A percentile compares a stretch with the other conserved stretches of the same genome.
Conservation (phyloP, 805 yeast species). For the Jamesozyma rosinii region DNA sequence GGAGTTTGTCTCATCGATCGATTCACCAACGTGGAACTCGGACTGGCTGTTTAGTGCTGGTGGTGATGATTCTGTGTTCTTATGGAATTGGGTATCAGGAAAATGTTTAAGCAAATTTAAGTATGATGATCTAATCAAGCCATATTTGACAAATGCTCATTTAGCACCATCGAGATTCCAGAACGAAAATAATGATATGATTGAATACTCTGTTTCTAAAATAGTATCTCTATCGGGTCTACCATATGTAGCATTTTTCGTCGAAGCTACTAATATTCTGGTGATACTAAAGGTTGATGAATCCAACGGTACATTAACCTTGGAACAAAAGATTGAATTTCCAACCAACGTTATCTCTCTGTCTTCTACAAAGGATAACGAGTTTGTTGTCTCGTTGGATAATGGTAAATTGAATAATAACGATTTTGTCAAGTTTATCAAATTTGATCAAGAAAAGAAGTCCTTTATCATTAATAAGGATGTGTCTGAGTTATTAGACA, state of each 20-base stretch:
- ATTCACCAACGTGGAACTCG: conserved; percentile 44
- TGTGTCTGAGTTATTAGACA: conserved; percentile 13
- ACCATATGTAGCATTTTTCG: conserved; percentile 36
- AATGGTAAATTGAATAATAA: conserved; percentile 15
- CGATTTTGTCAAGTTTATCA: conserved; percentile 15
- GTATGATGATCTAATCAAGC: conserved; percentile 34
- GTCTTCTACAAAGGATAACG: conserved; percentile 21
- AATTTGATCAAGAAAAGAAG: conserved; percentile 13
- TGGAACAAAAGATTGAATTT: conserved; percentile 27
- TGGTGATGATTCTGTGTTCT: conserved; percentile 66
- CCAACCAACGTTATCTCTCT: conserved; percentile 27
- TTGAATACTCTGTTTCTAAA: conserved; percentile 47
- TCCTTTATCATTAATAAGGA: conserved; percentile 19
- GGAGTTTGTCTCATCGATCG: conserved; percentile 66
- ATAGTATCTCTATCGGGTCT: conserved; percentile 30
- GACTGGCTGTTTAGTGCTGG: conserved; percentile 69
- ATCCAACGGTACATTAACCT: conserved; percentile 13
- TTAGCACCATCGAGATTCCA: conserved; percentile 57
- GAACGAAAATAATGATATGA: conserved; percentile 38
- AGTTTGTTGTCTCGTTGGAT: conserved; percentile 31
- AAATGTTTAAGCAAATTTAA: conserved; percentile 41
- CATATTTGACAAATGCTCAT: conserved; percentile 47
- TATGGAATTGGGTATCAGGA: conserved; percentile 73
- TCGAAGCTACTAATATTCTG: conserved; percentile 44
- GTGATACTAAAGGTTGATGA: conserved; percentile 24